phyloP scores from a whole-genome alignment of 768 basidiomycete species.

The Termitomyces sp. region DNA sequence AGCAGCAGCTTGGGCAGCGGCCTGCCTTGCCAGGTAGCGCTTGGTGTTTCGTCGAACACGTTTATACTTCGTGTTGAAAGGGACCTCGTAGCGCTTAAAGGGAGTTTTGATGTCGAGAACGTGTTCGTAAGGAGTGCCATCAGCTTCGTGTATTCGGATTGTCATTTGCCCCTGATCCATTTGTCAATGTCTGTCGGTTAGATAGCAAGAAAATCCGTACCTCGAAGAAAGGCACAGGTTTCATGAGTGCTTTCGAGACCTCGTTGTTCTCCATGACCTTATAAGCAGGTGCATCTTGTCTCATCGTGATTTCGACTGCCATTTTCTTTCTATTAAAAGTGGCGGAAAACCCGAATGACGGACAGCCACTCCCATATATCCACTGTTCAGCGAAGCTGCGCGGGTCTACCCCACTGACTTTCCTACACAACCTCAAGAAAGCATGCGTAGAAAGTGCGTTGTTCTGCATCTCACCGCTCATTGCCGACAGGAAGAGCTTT shows the following conservation, averaged over 20 bases:
- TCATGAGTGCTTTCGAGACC: slow-evolving; percentile 57
- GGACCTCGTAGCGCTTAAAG: slow-evolving; percentile 95
- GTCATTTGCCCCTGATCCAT: slow-evolving; percentile 86
- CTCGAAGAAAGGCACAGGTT: slow-evolving; percentile 89
- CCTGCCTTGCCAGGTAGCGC: slow-evolving; percentile 90
- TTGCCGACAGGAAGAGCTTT: slow-evolving; percentile 90
- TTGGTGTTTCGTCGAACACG: slow-evolving; percentile 94
- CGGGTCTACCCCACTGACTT: slow-evolving; percentile 88
- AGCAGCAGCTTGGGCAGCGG: slow-evolving; percentile 88
- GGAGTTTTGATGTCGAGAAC: slow-evolving; percentile 85
- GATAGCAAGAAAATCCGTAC: slow-evolving; percentile 32
- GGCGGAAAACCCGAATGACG: slow-evolving; percentile 84
- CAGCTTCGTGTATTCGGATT: slow-evolving; percentile 97
- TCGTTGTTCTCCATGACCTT: slow-evolving; percentile 69
- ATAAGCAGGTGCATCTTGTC: slow-evolving; percentile 81
- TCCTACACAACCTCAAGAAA: slow-evolving; percentile 89
- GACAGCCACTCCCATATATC: slow-evolving; percentile 98
- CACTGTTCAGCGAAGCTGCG: slow-evolving; percentile 96
- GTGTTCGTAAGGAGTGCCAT: slow-evolving; percentile 98
- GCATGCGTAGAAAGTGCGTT: slow-evolving; percentile 86
- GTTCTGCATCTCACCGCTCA: slow-evolving; percentile 84
- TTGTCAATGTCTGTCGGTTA: not conserved
- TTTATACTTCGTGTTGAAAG: slow-evolving; percentile 98
- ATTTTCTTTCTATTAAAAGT: slow-evolving; percentile 97
- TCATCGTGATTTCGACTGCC: slow-evolving; percentile 94